phyloP scores from a whole-genome alignment of 2,329 filamentous ascomycete species.

The Phyllosticta paracitricarpa region DNA sequence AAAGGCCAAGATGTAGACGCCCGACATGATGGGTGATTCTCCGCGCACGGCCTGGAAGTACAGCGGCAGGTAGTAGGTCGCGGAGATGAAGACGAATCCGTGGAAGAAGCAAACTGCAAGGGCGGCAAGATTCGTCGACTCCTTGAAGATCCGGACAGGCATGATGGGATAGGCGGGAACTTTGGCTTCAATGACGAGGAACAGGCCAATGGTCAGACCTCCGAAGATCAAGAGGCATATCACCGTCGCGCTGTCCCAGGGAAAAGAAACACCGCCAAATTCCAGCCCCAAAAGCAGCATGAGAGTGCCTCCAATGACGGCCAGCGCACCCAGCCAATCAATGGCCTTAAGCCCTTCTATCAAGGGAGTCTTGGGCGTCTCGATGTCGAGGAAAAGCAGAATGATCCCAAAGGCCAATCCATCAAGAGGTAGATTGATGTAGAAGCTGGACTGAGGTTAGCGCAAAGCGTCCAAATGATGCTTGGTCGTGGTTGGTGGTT shows the following conservation, averaged over 20 bases:
- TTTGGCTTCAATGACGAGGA: conserved; percentile 63
- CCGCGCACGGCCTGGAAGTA: conserved; percentile 74
- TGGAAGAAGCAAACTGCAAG: conserved; percentile 62
- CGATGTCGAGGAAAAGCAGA: conserved; percentile 54
- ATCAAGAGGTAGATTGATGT: conserved; percentile 57
- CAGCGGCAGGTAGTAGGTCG: conserved; percentile 70
- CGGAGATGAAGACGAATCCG: conserved; percentile 66
- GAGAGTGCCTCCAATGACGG: conserved; percentile 65
- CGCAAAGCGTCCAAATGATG: neutral
- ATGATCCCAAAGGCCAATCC: conserved; percentile 50
- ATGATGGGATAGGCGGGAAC: conserved; percentile 70
- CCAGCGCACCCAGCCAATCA: conserved; percentile 55
- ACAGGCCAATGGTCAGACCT: conserved; percentile 50
- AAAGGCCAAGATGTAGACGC: conserved; percentile 63
- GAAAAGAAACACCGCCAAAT: conserved; percentile 65
- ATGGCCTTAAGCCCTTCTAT: conserved; percentile 52
- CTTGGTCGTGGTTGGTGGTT: neutral
- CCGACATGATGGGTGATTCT: conserved; percentile 58
- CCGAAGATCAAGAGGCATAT: conserved; percentile 73
- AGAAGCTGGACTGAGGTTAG: conserved; percentile 23
- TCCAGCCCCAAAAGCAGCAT: conserved; percentile 83
- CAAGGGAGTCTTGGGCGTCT: conserved; percentile 55
- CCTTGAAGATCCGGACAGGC: conserved; percentile 60
- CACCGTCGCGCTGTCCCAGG: conserved; percentile 66
- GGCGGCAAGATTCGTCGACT: conserved; percentile 54